Base-by-base conservation (phyloP, 495 filamentous ascomycete species). In the Penicillium egyptiacum region DNA sequence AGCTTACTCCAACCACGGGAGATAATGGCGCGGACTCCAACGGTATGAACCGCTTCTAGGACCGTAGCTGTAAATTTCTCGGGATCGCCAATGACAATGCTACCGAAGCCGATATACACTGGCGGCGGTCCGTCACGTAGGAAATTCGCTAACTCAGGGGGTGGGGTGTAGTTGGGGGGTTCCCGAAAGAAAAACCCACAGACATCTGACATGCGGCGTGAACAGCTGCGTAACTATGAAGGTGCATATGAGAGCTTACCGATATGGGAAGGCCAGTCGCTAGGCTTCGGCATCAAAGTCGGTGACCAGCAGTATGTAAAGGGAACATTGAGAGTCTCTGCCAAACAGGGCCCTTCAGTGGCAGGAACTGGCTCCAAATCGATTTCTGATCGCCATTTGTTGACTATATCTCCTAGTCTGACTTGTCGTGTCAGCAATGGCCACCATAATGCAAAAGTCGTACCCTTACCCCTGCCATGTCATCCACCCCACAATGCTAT, bases 401-500 rank as follows among this genome's bases (percentile, higher is more conserved):
- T 85, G 58, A 84, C 79, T 16, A 84, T 59, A 56, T 80, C 79
- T 19, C 79, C 80, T n/a, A n/a, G n/a, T n/a, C n/a, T n/a, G n/a
- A n/a, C n/a, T n/a, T n/a, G n/a, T n/a, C n/a, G n/a, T n/a, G n/a
- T n/a, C n/a, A n/a, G n/a, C n/a, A n/a, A n/a, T n/a, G n/a, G n/a
- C n/a, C n/a, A n/a, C n/a, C n/a, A n/a, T n/a, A n/a, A n/a, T n/a
- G n/a, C n/a, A n/a, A n/a, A n/a, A n/a, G n/a, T n/a, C n/a, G n/a
- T n/a, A n/a, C n/a, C n/a, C n/a, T n/a, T n/a, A 75, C 75, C 83
- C 83, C 70, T 86, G 81, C 82, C 84, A 85, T 19, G 82, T 85
- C 59, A 87, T 63, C 70, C 79, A 77, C n/a, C 86, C 81, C 2
- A 85, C 79, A 20, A 85, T 59, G 3, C 70, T 68, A 60, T 83